Conservation (phyloP, 106 monocot genomes). For the Dendrobium officinale region DNA sequence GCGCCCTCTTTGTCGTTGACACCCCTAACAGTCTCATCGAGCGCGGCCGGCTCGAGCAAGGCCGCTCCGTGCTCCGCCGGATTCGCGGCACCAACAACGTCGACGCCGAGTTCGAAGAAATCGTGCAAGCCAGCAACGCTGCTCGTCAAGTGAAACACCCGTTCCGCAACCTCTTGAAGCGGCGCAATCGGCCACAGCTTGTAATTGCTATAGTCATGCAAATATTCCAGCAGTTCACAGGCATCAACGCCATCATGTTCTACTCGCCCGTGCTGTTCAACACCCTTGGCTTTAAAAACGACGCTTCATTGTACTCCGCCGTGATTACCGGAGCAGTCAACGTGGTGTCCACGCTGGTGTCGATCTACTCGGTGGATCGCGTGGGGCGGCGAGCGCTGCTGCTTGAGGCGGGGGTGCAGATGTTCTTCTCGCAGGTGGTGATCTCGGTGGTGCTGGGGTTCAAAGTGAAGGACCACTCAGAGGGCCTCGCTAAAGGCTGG, state of each 20-base stretch:
- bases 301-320: conserved; percentile 69
- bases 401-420: conserved; percentile 75
- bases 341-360: conserved; percentile 62
- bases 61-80: conserved; percentile 42
- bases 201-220: not conserved
- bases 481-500: not conserved
- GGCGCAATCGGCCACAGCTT: conserved; percentile 5
- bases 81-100: conserved; percentile 64
- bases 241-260: conserved; percentile 19
- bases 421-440: conserved; percentile 43
- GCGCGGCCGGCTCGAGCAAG: conserved; percentile 56
- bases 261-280: conserved; percentile 8
- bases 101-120: conserved; percentile 69
- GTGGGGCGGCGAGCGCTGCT: conserved; percentile 56
- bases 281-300: conserved; percentile 53
- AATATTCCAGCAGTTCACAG: conserved; percentile 8
- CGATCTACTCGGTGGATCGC: conserved; percentile 58
- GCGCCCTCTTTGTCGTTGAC: not conserved
- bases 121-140: conserved; percentile 47
- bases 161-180: conserved; percentile 34
- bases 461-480: not conserved
- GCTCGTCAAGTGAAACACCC: conserved; percentile 84
- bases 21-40: conserved; percentile 34
- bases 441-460: conserved; percentile 23
- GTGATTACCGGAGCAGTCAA: conserved; percentile 69